Evolutionary conservation across 2,329 filamentous ascomycete genomes (phyloP).

Genomic region (Aspergillus piperis): DNA sequence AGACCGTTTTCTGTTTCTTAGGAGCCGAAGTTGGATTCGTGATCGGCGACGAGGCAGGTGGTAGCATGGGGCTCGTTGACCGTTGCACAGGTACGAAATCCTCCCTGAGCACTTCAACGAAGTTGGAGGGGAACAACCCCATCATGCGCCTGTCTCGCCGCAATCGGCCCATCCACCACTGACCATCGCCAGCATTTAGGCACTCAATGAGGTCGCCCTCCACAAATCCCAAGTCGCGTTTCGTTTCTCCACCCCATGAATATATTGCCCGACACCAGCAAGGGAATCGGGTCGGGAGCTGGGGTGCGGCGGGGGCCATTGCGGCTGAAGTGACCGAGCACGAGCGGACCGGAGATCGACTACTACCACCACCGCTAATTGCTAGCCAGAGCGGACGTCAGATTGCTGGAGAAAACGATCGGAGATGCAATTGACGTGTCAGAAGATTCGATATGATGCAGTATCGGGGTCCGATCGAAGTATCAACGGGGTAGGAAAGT

Average conservation of each 20-base stretch:
- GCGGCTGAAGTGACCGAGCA: slow-evolving; percentile 14
- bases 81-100: slow-evolving; percentile 71
- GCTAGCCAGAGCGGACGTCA: neutral
- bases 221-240: slow-evolving; percentile 92
- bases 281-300: slow-evolving; percentile 75
- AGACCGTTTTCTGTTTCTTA: slow-evolving; percentile 61
- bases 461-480: neutral
- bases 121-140: slow-evolving; percentile 95
- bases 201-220: slow-evolving; percentile 98
- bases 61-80: slow-evolving; percentile 54
- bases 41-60: slow-evolving; percentile 51
- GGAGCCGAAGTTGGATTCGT: slow-evolving; percentile 52
- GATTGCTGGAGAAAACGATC: neutral
- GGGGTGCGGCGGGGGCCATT: slow-evolving; percentile 51
- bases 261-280: slow-evolving; percentile 92
- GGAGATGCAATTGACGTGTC: slow-evolving; percentile 1
- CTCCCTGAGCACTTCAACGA: slow-evolving; percentile 85
- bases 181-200: slow-evolving; percentile 93
- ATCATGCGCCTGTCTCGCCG: slow-evolving; percentile 87
- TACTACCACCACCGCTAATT: neutral
- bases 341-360: neutral
- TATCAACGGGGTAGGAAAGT: neutral
- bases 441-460: neutral
- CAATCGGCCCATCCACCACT: slow-evolving; percentile 96
- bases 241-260: slow-evolving; percentile 93